Conservation (phyloP, 228 moss, liverwort and hornwort species). For the Sphagnum fallax region DNA sequence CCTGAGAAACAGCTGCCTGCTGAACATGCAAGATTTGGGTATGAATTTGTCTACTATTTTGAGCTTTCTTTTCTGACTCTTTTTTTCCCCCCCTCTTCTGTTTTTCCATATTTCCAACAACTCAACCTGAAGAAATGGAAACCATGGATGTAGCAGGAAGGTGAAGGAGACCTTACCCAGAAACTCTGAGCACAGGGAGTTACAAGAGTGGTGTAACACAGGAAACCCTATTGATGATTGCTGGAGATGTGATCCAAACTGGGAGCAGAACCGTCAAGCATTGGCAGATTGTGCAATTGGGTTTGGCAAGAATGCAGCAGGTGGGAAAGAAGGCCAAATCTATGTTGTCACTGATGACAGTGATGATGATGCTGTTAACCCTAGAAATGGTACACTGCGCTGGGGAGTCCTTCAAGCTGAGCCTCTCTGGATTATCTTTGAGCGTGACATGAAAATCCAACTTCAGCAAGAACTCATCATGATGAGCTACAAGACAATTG, state of each 20-base stretch:
- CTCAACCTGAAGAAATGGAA: too few species aligned
- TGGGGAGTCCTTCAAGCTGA: constrained; percentile 55
- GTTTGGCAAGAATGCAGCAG: constrained; percentile 51
- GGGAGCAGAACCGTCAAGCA: constrained; percentile 30
- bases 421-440: constrained; percentile 79
- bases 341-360: constrained; percentile 76
- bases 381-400: constrained; percentile 59
- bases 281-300: constrained; percentile 76
- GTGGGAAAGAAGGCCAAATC: constrained; percentile 64
- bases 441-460: constrained; percentile 38
- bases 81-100: too few species aligned
- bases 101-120: too few species aligned
- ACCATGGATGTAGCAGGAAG: too few species aligned
- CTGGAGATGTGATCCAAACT: constrained; percentile 37
- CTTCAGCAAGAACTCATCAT: constrained; percentile 66
- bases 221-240: constrained; percentile 58
- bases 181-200: not conserved
- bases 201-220: constrained; percentile 3
- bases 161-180: not conserved
- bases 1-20: not conserved
- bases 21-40: not conserved
- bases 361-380: constrained; percentile 48
- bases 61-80: not conserved
- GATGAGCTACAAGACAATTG: constrained; percentile 53
- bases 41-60: not conserved